These are phyloP conservation scores for Ustilago bromivora DNA, from an alignment of 1,284 basidiomycete genomes.

Conservation along the genomic window DNA sequence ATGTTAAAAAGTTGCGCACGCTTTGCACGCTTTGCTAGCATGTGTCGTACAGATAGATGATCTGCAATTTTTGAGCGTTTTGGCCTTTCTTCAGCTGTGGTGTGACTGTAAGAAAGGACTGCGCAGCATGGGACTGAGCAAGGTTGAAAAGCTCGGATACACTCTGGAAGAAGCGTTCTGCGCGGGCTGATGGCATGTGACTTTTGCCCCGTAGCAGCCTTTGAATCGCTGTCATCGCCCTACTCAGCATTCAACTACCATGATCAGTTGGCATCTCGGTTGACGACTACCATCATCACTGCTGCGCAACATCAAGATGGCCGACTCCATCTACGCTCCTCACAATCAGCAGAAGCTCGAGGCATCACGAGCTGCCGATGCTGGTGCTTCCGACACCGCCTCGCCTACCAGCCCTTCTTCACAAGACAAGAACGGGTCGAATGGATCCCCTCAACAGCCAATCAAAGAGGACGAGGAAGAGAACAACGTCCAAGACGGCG, in stretches of 20 bases:
- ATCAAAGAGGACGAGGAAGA: constrained; percentile 12
- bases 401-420: constrained; percentile 3
- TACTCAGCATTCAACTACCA: background rate
- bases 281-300: background rate
- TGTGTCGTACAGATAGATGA: constrained; percentile 1
- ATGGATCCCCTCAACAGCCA: background rate
- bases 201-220: background rate
- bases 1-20: constrained; percentile 14
- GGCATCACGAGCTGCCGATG: constrained; percentile 30
- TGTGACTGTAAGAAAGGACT: too few relatives aligned
- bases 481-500: background rate
- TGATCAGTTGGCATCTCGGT: background rate
- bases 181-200: constrained; percentile 2
- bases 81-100: background rate
- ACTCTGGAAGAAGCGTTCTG: background rate
- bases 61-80: background rate
- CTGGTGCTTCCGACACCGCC: constrained; percentile 7
- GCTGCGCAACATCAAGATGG: constrained; percentile 27
- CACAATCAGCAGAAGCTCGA: constrained; percentile 50
- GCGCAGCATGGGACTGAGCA: background rate
- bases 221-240: background rate
- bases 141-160: background rate
- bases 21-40: constrained; percentile 11
- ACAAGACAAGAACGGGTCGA: constrained; percentile 8
- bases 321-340: constrained; percentile 60